Conservation (phyloP, 208 protist genomes). For the Wallacemonas collosoma region DNA sequence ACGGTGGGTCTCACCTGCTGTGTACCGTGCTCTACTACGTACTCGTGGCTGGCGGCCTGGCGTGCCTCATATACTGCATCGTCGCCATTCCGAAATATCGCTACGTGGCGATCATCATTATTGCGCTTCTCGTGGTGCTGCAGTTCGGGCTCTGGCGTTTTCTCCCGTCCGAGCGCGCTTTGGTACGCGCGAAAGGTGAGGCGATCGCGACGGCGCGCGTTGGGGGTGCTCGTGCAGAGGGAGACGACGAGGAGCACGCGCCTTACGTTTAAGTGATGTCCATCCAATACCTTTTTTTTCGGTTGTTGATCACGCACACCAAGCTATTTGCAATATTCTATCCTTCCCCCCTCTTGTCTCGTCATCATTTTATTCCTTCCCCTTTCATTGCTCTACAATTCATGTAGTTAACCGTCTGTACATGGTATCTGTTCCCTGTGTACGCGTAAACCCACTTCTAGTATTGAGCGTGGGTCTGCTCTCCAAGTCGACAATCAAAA, state of each 20-base stretch:
- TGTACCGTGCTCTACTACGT: constrained; percentile 24
- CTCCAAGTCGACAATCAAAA: not conserved
- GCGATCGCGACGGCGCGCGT: constrained; percentile 20
- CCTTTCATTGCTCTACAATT: not conserved
- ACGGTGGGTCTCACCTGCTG: not conserved
- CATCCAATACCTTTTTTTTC: not conserved
- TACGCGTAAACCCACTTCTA: not conserved
- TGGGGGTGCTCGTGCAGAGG: not conserved
- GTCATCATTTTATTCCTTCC: too few relatives aligned
- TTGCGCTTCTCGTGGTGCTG: constrained; percentile 29
- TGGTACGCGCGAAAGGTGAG: constrained; percentile 17
- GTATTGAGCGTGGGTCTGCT: not conserved
- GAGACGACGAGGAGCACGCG: not conserved
- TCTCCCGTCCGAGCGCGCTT: constrained; percentile 29
- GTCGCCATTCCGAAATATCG: constrained; percentile 35
- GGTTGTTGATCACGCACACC: not conserved
- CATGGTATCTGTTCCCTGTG: too few relatives aligned
- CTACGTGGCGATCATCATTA: constrained; percentile 35
- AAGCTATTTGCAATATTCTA: too few relatives aligned
- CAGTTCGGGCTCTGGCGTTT: constrained; percentile 38
- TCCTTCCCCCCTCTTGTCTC: too few relatives aligned
- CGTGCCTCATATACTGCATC: constrained; percentile 40
- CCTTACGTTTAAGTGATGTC: not conserved
- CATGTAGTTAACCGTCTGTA: not conserved
- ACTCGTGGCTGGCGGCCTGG: not conserved